Percentiles rank a stretch among this genome's conserved stretches.
These are phyloP conservation scores for Lepidium aucheri DNA, from an alignment of 345 rosid genomes.

Conservation along the genomic window DNA sequence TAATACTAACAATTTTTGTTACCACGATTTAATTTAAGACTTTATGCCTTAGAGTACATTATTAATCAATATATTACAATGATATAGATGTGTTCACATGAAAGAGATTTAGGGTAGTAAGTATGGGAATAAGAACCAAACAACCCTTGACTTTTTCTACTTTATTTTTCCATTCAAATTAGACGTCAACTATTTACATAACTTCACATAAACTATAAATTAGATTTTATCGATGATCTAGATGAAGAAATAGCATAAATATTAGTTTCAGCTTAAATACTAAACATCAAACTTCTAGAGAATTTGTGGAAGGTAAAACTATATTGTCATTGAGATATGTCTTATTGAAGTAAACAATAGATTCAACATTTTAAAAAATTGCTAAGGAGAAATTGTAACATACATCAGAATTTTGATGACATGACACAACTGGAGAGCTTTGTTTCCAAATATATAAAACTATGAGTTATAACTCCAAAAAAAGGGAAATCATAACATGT, in stretches of 20 bases:
- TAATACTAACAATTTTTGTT: neutral
- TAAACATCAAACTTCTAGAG: neutral
- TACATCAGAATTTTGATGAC: neutral
- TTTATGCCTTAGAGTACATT: neutral
- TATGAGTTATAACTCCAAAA: neutral
- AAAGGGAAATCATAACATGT: conserved; percentile 23
- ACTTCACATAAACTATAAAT: too few species aligned
- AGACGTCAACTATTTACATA: too few species aligned
- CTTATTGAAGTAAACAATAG: neutral
- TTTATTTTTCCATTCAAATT: neutral
- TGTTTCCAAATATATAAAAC: neutral
- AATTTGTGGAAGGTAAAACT: neutral
- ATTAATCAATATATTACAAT: neutral
- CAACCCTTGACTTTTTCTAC: conserved; percentile 17
- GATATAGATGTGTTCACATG: neutral
- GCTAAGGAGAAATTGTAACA: neutral
- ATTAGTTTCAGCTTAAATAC: neutral
- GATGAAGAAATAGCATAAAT: too few species aligned
- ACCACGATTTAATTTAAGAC: neutral
- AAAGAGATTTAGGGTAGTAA: neutral
- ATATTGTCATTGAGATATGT: neutral
- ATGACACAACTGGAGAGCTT: conserved; percentile 1
- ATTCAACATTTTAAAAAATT: neutral
- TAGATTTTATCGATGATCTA: too few species aligned
- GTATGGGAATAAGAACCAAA: conserved; percentile 8